phyloP scores from a whole-genome alignment of 208 protist species.

The Acanthamoeba sp. region DNA sequence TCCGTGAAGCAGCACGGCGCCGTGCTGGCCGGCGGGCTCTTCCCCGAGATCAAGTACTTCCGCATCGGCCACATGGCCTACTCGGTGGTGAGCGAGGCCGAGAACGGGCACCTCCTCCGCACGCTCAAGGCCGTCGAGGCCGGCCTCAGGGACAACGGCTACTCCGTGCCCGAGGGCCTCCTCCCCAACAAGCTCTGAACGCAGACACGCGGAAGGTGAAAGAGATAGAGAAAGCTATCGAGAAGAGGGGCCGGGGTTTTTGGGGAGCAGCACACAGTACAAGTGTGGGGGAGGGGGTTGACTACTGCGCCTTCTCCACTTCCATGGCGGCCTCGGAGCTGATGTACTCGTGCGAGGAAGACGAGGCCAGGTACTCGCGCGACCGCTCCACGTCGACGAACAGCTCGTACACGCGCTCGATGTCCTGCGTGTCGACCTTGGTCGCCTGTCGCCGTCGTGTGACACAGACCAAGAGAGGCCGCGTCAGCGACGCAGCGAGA shows the following conservation, averaged over 20 bases:
- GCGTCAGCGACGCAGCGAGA: no score
- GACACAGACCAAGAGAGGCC: background rate
- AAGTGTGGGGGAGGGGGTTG: no score
- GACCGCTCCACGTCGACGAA: constrained; percentile 98
- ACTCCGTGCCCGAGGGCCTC: background rate
- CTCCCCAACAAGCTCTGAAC: constrained; percentile 16
- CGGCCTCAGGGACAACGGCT: background rate
- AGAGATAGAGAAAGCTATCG: no score
- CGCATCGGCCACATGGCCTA: constrained; percentile 39
- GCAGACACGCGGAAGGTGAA: background rate
- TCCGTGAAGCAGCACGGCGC: constrained; percentile 47
- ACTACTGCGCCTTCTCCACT: background rate
- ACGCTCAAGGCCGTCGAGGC: background rate
- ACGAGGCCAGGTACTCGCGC: constrained; percentile 77
- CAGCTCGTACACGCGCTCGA: constrained; percentile 97
- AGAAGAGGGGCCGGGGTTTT: no score
- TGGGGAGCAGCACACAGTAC: no score
- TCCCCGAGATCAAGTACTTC: constrained; percentile 79
- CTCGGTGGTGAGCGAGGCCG: background rate
- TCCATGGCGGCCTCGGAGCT: constrained; percentile 17
- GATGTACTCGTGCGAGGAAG: constrained; percentile 3
- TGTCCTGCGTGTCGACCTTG: constrained; percentile 96
- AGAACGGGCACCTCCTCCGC: background rate
- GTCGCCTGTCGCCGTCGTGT: constrained; percentile 79
- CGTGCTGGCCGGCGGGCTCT: constrained; percentile 68